Evolutionary conservation across 116 monocot genomes (phyloP), one percentile per base, ranked within the genome.

Genomic region (Zostera marina): DNA sequence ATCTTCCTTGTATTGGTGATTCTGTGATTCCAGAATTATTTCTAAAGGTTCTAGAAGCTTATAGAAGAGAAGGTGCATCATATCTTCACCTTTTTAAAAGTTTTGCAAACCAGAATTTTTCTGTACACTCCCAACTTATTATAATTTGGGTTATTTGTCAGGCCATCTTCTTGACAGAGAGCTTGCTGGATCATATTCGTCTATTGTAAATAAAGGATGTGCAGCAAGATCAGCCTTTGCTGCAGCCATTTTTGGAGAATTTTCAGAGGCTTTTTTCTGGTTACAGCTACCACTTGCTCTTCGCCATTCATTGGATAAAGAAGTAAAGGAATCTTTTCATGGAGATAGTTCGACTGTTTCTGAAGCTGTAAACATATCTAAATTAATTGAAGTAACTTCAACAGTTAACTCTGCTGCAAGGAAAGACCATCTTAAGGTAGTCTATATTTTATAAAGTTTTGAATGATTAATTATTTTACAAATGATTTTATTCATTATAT

Each of bases 211-310:
- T 42, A 81, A 76, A 64, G 87, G 98, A 61, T 65, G 63, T 59
- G 70, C 81, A 72, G 83, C 76, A 68, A 76, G 98, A 63, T 77
- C 74, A 71, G 91, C 98, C 46, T 91, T 98, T 86, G 78, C 91
- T 71, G 98, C 98, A 64, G 83, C 91, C 22, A 75, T 83, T 9
- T 98, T 83, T 75, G 98, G 98, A 14, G 98, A 98, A 65, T 75
- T 81, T 73, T 69, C 76, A 56, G 98, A 98, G 72, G 83, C 87
- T 17, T 63, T 81, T 8, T 98, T 98, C 72, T 98, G 98, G 98
- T 67, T 91, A 63, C 91, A 91, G 60, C 80, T 98, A 32, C 98
- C 98, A 54, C 76, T 63, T 69, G 98, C 98, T 59, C 83, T 98
- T 73, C 51, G 45, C 44, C 78, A 98, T 72, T 74, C 69, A 14